Percentiles rank a stretch among this genome's conserved stretches.
Evolutionary conservation across 306 rosid species (phyloP).

Genomic region (Casuarina cunninghamiana): DNA sequence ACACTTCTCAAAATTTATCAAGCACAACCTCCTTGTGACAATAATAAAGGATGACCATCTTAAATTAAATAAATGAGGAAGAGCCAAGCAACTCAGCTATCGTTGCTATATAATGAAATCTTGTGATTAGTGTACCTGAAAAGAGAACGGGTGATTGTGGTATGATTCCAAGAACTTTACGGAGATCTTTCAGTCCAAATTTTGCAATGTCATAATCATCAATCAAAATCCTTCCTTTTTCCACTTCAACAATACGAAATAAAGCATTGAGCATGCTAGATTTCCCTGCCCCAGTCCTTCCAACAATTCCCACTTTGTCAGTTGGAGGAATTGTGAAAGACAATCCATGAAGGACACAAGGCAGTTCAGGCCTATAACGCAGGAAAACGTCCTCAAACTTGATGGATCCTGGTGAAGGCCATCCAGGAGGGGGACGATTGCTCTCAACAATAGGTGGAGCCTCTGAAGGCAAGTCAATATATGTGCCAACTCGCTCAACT

Average conservation of each 20-base stretch:
- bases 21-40: too few relatives aligned
- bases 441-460: constrained; percentile 41
- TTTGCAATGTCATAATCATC: constrained; percentile 66
- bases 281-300: constrained; percentile 98
- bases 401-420: constrained; percentile 82
- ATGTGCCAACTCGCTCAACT: constrained; percentile 84
- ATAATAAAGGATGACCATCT: neutral
- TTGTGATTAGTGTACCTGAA: constrained; percentile 55
- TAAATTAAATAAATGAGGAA: neutral
- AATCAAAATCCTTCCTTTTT: constrained; percentile 65
- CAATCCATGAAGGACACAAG: constrained; percentile 76
- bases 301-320: constrained; percentile 86
- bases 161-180: constrained; percentile 77
- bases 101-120: neutral
- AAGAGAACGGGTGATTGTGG: constrained; percentile 91
- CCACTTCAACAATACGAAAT: constrained; percentile 78
- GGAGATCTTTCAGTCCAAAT: constrained; percentile 70
- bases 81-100: neutral
- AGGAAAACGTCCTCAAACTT: constrained; percentile 42
- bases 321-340: constrained; percentile 60
- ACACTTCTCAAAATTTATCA: too few relatives aligned
- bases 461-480: constrained; percentile 79
- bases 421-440: constrained; percentile 67
- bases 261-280: constrained; percentile 89
- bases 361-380: constrained; percentile 86